Evolutionary conservation across 1,139 yeast species (phyloP), one percentile per base, ranked within the genome.

Genomic region (Yamadazyma taylorii): DNA sequence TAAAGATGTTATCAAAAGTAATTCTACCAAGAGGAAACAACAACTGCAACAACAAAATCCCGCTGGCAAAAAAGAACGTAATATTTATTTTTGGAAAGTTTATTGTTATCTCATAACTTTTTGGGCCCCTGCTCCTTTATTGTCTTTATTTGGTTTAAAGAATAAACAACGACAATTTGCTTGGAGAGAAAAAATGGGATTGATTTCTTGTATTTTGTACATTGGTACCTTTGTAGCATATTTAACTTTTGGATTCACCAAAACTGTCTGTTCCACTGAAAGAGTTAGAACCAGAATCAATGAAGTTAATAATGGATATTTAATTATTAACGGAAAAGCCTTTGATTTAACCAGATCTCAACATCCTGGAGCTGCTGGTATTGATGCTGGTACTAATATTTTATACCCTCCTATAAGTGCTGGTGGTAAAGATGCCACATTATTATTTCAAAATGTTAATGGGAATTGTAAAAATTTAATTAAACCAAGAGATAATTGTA

Each of bases 181-280:
- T 0, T 92, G 98, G 98, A 76, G 97, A 57, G 98, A 92, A 58
- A 92, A 92, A 58, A 84, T 90, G 32, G 97, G 87, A 2, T 72
- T 92, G 38, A 72, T 92, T 37, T 74, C 94, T 2, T 73, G 89
- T 43, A 88, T 92, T 52, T 50, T 84, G 22, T 78, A 77, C 50
- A 65, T 85, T 40, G 97, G 94, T 35, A 79, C 88, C 0, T 64
- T 85, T 46, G 86, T 90, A 32, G 96, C 95, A 1, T 92, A 73
- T 56, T 68, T 90, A 46, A 88, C 96, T 2, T 90, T 90, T 63
- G 98, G 97, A 2, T 90, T 92, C 63, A 87, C 96, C 11, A 75
- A 73, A 50, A 77, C 96, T 0, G 95, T 89, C 22, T 92, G 98
- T 61, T 61, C 72, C n/a, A 53, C 58, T 24, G 52, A 63, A n/a